A percentile compares a stretch with the other conserved stretches of the same genome.
phyloP scores from a whole-genome alignment of 176 grass and related monocot species.

The Hordeum marinum region DNA sequence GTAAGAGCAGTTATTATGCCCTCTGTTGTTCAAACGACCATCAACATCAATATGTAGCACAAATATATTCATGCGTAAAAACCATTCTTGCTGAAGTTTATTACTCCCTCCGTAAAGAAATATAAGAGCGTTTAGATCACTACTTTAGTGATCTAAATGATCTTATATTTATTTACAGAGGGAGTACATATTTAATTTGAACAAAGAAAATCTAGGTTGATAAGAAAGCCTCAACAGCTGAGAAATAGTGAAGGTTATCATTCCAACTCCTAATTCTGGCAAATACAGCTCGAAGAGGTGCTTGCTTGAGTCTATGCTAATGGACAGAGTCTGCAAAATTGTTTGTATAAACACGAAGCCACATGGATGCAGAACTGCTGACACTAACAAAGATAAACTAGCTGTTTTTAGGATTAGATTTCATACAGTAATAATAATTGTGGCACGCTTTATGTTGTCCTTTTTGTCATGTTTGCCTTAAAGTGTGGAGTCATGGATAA shows the following conservation, averaged over 20 bases:
- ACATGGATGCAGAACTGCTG: background rate
- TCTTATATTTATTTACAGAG: no score
- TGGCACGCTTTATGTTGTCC: background rate
- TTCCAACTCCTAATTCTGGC: background rate
- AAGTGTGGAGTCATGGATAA: slow-evolving; percentile 15
- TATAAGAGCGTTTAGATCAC: no score
- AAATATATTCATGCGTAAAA: background rate
- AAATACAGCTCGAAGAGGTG: background rate
- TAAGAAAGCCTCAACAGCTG: background rate
- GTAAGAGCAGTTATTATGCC: background rate
- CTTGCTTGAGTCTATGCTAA: background rate
- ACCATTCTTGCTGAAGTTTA: background rate
- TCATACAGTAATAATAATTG: background rate
- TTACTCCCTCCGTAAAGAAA: no score
- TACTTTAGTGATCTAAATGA: no score
- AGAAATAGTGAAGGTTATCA: background rate
- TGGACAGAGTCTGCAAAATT: background rate
- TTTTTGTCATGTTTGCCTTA: slow-evolving; percentile 9
- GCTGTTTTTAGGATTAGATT: background rate
- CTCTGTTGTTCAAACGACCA: background rate
- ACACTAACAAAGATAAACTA: background rate
- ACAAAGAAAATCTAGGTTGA: background rate
- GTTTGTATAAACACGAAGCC: background rate
- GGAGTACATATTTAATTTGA: background rate
- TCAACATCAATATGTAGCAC: background rate